Evolutionary conservation across 225 moss, liverwort and hornwort genomes (phyloP), one percentile per base, ranked within the genome.

Genomic region (Lunularia cruciata): DNA sequence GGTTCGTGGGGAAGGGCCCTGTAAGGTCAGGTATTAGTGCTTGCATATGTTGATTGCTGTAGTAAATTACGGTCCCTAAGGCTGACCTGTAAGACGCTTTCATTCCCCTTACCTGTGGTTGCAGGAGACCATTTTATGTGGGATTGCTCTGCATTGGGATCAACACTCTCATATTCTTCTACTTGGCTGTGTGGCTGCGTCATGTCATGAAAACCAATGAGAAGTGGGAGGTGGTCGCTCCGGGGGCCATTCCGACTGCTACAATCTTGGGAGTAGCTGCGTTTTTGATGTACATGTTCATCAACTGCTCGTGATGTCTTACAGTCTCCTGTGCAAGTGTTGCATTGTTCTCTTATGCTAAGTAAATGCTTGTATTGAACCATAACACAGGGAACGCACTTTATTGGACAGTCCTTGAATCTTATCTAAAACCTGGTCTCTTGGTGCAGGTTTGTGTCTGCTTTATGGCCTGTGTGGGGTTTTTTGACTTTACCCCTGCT

Each of bases 401-500:
- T n/a, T n/a, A n/a, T n/a, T n/a, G n/a, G n/a, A n/a, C n/a, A n/a
- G n/a, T n/a, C n/a, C n/a, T n/a, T n/a, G n/a, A n/a, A n/a, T n/a
- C n/a, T n/a, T n/a, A n/a, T 16, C 56, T 64, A 25, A 64, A 16
- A 15, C n/a, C n/a, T n/a, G 52, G 54, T 27, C 48, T 34, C 3
- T 74, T 12, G 47, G 43, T 49, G 65, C 83, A 88, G 95, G 74
- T 92, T 96, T 76, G 73, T 82, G 53, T 76, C 88, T 38, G 88
- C 96, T 9, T 81, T 96, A 6, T 96, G 96, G 96, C 92, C 96
- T 74, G 92, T 96, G 38, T 96, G 92, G 92, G 87, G 96, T 47
- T 89, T 92, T 68, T 83, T 92, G 73, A 92, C 96, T 6, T 79
- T 89, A 30, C 92, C 92, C 14, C 74, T 96, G 66, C 71, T 96